Base-by-base conservation (phyloP, 257 asterid species). In the Salvia rosmarinus region DNA sequence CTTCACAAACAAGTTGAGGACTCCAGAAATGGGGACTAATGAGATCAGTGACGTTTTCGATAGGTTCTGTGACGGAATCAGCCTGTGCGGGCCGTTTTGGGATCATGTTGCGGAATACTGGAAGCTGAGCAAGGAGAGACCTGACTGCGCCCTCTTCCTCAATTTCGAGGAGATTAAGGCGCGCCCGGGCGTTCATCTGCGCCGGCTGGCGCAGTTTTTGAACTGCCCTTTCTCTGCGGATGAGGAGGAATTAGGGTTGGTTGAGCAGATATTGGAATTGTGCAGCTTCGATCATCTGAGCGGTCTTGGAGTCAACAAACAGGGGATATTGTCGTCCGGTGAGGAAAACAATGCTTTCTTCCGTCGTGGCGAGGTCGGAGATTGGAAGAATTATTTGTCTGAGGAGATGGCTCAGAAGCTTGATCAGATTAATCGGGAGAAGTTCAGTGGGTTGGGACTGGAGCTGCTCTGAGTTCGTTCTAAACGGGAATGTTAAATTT, bases 121-220 rank as follows among this genome's bases (percentile, higher is more conserved):
- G 83, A 73, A 70, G 10, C 68, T 28, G 44, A 70, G 78, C 63
- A 37, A 8, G 51, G 74, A 60, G 13, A 3, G 69, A 40, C 34
- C 80, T 0, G 69, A 76, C 13, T 70, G 57, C 63, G 40, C 71
- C 0, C 5, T 76, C 5, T 82, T 82, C n/a, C 4, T 82, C 57
- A 79, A 49, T 37, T 82, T 39, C 3, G 86, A 82, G 55, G 84
- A 80, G 11, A 49, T 83, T 68, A 83, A 83, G n/a, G 79, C 35
- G 14, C 21, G 68, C 1, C 81, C 85, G 0, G 64, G 11, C 1
- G 2, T 65, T 9, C 59, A 59, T 30, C 9, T 82, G 2, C 63
- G 80, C 0, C 75, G 76, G 10, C 42, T 82, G 37, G 82, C 86
- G 4, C n/a, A 35, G 40, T 35, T 82, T 49, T 42, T 82, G 51